A percentile compares a stretch with the other conserved stretches of the same genome.
Evolutionary conservation across 2,329 filamentous ascomycete genomes (phyloP).

Genomic region (Conoideocrella luteorostrata): DNA sequence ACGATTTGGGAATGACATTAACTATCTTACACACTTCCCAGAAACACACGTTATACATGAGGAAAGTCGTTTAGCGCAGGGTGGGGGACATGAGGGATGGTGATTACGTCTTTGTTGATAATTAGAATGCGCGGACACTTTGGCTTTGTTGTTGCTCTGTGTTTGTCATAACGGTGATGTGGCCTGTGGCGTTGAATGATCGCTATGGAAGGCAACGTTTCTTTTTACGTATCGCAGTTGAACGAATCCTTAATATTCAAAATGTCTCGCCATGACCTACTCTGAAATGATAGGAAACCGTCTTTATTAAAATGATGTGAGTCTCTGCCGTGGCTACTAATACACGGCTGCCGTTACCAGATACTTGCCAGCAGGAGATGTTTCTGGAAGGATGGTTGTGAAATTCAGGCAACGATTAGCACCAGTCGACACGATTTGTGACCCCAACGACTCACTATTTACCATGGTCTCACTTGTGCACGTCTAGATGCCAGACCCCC

Average conservation of each 20-base stretch:
- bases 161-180: constrained; percentile 30
- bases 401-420: too few species aligned
- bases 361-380: too few species aligned
- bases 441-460: too few species aligned
- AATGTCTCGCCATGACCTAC: too few species aligned
- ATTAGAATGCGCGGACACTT: constrained; percentile 34
- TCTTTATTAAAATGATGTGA: too few species aligned
- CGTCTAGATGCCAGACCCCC: too few species aligned
- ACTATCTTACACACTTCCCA: constrained; percentile 27
- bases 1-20: constrained; percentile 24
- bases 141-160: constrained; percentile 33
- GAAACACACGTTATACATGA: constrained; percentile 27
- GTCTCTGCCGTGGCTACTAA: too few species aligned
- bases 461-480: too few species aligned
- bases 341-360: background rate
- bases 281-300: too few species aligned
- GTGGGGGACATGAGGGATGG: constrained; percentile 27
- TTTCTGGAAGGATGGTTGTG: too few species aligned
- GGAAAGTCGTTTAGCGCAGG: constrained; percentile 21
- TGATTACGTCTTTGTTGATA: constrained; percentile 27
- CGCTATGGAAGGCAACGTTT: constrained; percentile 25
- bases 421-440: too few species aligned
- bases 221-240: constrained; percentile 28
- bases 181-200: constrained; percentile 31
- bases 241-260: constrained; percentile 34